Evolutionary conservation across 2,329 filamentous ascomycete genomes (phyloP).

Genomic region (Dothistroma septosporum): DNA sequence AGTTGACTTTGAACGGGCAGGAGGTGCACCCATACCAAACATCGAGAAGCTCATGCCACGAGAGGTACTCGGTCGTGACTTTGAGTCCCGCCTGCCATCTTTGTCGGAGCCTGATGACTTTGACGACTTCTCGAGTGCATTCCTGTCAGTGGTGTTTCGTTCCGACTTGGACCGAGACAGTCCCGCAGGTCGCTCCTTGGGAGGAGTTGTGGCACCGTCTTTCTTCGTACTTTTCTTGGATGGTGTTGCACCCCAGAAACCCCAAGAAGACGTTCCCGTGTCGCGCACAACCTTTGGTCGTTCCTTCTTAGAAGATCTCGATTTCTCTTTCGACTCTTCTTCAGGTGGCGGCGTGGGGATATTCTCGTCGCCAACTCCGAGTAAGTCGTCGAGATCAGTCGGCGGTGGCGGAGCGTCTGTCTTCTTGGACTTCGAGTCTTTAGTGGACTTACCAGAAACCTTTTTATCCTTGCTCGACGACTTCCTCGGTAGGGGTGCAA

Average conservation of each 20-base stretch:
- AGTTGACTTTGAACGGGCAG: constrained; percentile 59
- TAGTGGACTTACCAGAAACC: constrained; percentile 23
- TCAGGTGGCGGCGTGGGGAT: constrained; percentile 50
- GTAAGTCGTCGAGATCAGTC: constrained; percentile 24
- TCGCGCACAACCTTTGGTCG: constrained; percentile 72
- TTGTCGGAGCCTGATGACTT: constrained; percentile 73
- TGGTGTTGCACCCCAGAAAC: constrained; percentile 60
- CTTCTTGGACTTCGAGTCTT: constrained; percentile 36
- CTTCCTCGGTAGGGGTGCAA: constrained; percentile 20
- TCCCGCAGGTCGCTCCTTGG: constrained; percentile 41
- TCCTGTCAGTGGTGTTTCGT: constrained; percentile 49
- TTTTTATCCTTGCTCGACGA: constrained; percentile 25
- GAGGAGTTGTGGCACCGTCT: constrained; percentile 38
- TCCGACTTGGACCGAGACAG: constrained; percentile 55
- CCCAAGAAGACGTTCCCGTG: constrained; percentile 61
- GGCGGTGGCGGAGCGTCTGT: constrained; percentile 25
- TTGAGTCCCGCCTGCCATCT: constrained; percentile 49
- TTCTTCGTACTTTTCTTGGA: constrained; percentile 32
- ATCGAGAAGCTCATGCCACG: constrained; percentile 59
- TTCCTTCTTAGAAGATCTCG: constrained; percentile 64
- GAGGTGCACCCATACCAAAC: constrained; percentile 53
- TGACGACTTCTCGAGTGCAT: constrained; percentile 55
- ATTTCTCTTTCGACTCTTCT: constrained; percentile 45
- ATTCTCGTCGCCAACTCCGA: constrained; percentile 32
- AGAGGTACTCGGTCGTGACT: constrained; percentile 51